These are phyloP conservation scores for Claviceps digitariae DNA, from an alignment of 2,329 filamentous ascomycete genomes.

Conservation along the genomic window DNA sequence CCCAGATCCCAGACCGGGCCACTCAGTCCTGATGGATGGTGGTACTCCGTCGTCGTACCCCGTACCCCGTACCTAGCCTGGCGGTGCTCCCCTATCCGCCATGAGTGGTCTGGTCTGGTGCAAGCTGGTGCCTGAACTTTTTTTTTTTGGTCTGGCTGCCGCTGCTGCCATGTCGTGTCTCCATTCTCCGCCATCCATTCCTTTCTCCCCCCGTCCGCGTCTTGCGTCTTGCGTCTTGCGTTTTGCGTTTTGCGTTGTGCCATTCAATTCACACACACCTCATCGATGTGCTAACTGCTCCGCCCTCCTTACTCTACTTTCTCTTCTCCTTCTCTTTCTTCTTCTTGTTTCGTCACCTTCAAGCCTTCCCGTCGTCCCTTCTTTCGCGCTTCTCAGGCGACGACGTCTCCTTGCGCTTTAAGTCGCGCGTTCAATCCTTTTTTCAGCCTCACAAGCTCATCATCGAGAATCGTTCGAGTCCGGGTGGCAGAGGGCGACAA, in stretches of 20 bases:
- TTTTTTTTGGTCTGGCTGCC: conserved; percentile 1
- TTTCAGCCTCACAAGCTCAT: conserved; percentile 1
- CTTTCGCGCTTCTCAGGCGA: conserved; percentile 16
- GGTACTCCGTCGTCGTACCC: background rate
- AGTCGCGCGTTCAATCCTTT: conserved; percentile 9
- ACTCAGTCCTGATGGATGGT: background rate
- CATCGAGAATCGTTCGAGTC: conserved; percentile 11
- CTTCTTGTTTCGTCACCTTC: conserved; percentile 12
- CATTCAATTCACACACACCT: conserved; percentile 12
- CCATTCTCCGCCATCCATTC: conserved; percentile 15
- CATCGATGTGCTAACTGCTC: conserved; percentile 7
- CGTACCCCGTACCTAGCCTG: too few relatives aligned
- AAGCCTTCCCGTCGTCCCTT: conserved; percentile 17
- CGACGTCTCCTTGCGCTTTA: conserved; percentile 17
- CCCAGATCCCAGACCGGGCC: background rate
- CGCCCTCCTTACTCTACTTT: conserved; percentile 11
- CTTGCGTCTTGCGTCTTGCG: background rate
- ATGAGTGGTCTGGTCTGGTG: background rate
- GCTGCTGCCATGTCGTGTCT: conserved; percentile 19
- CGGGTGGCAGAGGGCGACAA: conserved; percentile 17
- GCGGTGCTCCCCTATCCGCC: background rate
- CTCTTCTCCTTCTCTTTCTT: conserved; percentile 10
- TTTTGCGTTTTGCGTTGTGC: background rate
- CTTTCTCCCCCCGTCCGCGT: conserved; percentile 14
- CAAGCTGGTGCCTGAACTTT: conserved; percentile 1